Percentiles rank a stretch among this genome's conserved stretches.
Evolutionary conservation across 257 asterid species (phyloP).

Genomic region (Fraxinus quadrangulata): DNA sequence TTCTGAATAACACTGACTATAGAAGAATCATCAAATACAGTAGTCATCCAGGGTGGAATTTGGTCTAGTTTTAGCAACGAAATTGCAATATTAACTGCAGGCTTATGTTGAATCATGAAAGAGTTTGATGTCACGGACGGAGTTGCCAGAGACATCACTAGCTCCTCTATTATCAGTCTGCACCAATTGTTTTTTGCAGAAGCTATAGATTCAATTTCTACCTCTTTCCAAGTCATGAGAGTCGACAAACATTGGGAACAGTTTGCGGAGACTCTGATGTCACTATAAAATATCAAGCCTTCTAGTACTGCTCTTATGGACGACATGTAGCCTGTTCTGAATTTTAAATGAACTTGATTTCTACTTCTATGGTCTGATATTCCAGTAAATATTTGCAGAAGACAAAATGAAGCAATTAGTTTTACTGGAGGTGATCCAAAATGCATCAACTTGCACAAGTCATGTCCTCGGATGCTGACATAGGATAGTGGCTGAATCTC

Average conservation of each 20-base stretch:
- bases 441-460: constrained; percentile 81
- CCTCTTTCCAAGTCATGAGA: constrained; percentile 59
- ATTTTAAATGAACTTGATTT: constrained; percentile 39
- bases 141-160: constrained; percentile 66
- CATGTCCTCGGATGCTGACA: constrained; percentile 65
- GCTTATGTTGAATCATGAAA: constrained; percentile 57
- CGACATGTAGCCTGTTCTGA: constrained; percentile 48
- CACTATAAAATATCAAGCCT: constrained; percentile 68
- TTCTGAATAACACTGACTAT: constrained; percentile 52
- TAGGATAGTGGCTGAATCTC: constrained; percentile 42
- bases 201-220: constrained; percentile 34
- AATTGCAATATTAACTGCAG: constrained; percentile 61
- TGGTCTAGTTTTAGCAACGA: constrained; percentile 56
- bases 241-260: constrained; percentile 71
- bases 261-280: constrained; percentile 58
- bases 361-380: constrained; percentile 38
- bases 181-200: constrained; percentile 56
- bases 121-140: constrained; percentile 58
- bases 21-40: constrained; percentile 61
- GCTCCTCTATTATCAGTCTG: constrained; percentile 80
- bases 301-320: constrained; percentile 63
- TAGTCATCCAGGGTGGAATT: constrained; percentile 63
- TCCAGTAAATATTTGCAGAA: constrained; percentile 62
- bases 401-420: constrained; percentile 69
- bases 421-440: constrained; percentile 73